Conservation (phyloP, 345 rosid species). For the Geranium brycei region DNA sequence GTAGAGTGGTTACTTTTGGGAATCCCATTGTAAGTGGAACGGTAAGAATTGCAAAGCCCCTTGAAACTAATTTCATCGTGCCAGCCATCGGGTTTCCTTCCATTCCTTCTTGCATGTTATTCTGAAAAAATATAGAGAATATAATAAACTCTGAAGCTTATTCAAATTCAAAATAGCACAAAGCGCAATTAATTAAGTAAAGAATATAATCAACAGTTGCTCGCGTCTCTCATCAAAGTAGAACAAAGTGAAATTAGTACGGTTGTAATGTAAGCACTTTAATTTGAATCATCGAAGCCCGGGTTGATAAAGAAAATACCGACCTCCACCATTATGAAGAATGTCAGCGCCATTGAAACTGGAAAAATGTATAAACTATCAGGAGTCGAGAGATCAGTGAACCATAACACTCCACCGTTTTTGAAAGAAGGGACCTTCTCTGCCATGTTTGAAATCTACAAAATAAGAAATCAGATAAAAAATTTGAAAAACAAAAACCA, state of each 20-base stretch:
- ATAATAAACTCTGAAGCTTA: too few relatives aligned
- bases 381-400: slow-evolving; percentile 46
- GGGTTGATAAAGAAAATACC: neutral
- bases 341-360: slow-evolving; percentile 38
- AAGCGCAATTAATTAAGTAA: too few relatives aligned
- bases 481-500: neutral
- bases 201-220: too few relatives aligned
- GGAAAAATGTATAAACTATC: slow-evolving; percentile 50
- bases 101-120: slow-evolving; percentile 81
- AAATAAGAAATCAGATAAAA: slow-evolving; percentile 1
- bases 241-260: too few relatives aligned
- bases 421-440: slow-evolving; percentile 64
- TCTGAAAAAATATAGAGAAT: slow-evolving; percentile 19
- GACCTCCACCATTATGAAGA: slow-evolving; percentile 55
- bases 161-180: too few relatives aligned
- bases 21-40: slow-evolving; percentile 67
- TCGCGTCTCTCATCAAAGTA: too few relatives aligned
- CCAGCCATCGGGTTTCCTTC: slow-evolving; percentile 58
- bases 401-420: slow-evolving; percentile 59
- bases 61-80: slow-evolving; percentile 43
- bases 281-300: too few relatives aligned
- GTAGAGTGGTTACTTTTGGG: slow-evolving; percentile 39
- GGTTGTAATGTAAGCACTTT: too few relatives aligned
- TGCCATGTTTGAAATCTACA: slow-evolving; percentile 54
- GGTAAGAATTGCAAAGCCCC: slow-evolving; percentile 49